Base-by-base conservation (phyloP, 768 basidiomycete genomes). In the Agrocybe chaxingu region DNA sequence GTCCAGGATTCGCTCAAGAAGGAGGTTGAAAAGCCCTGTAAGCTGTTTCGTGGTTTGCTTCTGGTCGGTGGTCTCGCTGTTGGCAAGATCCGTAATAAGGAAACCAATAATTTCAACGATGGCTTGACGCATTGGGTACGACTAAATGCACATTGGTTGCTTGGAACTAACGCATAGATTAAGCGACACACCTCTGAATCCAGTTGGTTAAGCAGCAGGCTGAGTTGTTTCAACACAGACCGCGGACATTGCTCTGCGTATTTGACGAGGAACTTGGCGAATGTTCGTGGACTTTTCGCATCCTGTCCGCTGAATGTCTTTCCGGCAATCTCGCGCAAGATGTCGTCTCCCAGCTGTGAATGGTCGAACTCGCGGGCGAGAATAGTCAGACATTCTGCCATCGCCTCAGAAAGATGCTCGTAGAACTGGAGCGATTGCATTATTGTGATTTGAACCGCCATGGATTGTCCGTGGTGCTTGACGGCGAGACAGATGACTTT, bases 121-220 rank as follows among this genome's bases (percentile, higher is more conserved):
- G 1, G 93, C 92, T 73, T 93, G 88, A 37, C 97, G 92, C 85
- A 99, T 94, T 0, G 94, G 91, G 63, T 98, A 97, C 0, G 94
- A 86, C 93, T 97, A 58, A 10, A 13, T 24, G 32, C 42, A 34
- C 13, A 40, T 48, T 29, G 53, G 34, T 24, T 43, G 18, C 44
- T 24, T 13, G 5, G 10, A 37, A 36, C 13, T 29, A 52, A 42
- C 39, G 7, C 29, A 16, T 38, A 18, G 47, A 41, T 4, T 51
- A 12, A 10, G 8, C 33, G 47, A 40, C 73, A 7, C 59, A 90
- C 95, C 72, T 99, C 97, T 24, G 90, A 92, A 62, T 99, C 96
- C 10, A 98, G 72, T 59, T 98, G 95, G 12, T 80, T 74, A 16
- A 91, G 75, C 10, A 99, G 72, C 42, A 98, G 69, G 61, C 85